phyloP scores from a whole-genome alignment of 176 grass and related monocot genomes.

The Aechmea fasciata region DNA sequence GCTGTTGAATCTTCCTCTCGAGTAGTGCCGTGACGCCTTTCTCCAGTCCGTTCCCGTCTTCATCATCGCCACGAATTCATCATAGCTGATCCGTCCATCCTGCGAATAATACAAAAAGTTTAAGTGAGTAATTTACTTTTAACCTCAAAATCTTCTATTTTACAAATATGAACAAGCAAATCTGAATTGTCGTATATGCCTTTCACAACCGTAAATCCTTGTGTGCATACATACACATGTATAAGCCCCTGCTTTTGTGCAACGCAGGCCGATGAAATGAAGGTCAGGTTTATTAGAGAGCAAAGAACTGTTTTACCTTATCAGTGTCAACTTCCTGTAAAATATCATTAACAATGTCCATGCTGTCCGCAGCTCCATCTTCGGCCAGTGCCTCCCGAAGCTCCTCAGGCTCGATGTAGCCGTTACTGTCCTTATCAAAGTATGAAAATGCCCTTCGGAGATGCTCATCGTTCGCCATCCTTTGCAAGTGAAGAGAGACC shows the following conservation, averaged over 20 bases:
- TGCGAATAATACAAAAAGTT: slow-evolving; percentile 25
- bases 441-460: slow-evolving; percentile 77
- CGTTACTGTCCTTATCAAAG: slow-evolving; percentile 94
- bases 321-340: slow-evolving; percentile 96
- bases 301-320: slow-evolving; percentile 43
- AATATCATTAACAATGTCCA: slow-evolving; percentile 91
- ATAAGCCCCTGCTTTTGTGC: not conserved
- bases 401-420: slow-evolving; percentile 87
- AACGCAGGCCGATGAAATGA: not conserved
- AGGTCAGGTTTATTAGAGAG: not conserved
- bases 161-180: too few species aligned
- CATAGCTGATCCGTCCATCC: slow-evolving; percentile 98
- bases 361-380: slow-evolving; percentile 70
- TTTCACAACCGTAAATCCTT: too few species aligned
- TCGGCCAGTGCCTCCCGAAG: slow-evolving; percentile 67
- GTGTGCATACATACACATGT: too few species aligned
- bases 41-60: slow-evolving; percentile 99
- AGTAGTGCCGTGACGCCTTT: slow-evolving; percentile 98
- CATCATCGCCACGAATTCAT: slow-evolving; percentile 99
- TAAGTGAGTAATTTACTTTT: not conserved
- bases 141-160: too few species aligned
- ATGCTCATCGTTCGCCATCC: slow-evolving; percentile 98
- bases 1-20: slow-evolving; percentile 97
- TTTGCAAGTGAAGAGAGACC: slow-evolving; percentile 93
- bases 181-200: too few species aligned